Conservation (phyloP, 2,329 filamentous ascomycete species). For the Esteya vermicola region DNA sequence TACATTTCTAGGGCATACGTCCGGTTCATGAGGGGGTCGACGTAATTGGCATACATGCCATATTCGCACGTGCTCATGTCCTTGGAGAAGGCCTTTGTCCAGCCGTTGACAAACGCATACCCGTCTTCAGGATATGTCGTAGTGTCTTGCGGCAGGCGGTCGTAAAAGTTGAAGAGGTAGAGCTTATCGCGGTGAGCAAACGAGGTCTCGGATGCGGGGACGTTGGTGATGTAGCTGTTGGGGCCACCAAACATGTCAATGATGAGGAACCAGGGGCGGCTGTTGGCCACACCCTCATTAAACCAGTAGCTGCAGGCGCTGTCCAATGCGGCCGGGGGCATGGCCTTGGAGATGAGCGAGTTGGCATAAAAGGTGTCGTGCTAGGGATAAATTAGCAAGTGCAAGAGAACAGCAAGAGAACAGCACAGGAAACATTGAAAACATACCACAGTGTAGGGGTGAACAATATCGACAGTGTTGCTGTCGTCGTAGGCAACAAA, state of each 20-base stretch:
- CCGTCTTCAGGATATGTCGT: constrained; percentile 21
- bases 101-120: constrained; percentile 24
- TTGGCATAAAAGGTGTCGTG: constrained; percentile 19
- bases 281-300: constrained; percentile 8
- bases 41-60: constrained; percentile 39
- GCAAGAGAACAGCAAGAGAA: not conserved
- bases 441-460: constrained; percentile 13
- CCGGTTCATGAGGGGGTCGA: constrained; percentile 31
- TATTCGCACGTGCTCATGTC: constrained; percentile 20
- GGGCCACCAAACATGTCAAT: constrained; percentile 20
- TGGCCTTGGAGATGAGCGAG: constrained; percentile 13
- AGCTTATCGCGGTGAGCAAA: constrained; percentile 29
- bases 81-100: constrained; percentile 20
- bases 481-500: constrained; percentile 18
- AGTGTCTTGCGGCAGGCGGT: constrained; percentile 18
- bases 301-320: constrained; percentile 16
- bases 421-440: not conserved
- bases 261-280: constrained; percentile 19
- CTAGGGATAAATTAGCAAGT: constrained; percentile 3
- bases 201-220: constrained; percentile 15
- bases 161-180: constrained; percentile 35
- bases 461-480: constrained; percentile 13
- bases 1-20: constrained; percentile 33
- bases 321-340: constrained; percentile 12
- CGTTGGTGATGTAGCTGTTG: constrained; percentile 21